Conservation (phyloP, 768 basidiomycete species). For the Tulasnella calospora region DNA sequence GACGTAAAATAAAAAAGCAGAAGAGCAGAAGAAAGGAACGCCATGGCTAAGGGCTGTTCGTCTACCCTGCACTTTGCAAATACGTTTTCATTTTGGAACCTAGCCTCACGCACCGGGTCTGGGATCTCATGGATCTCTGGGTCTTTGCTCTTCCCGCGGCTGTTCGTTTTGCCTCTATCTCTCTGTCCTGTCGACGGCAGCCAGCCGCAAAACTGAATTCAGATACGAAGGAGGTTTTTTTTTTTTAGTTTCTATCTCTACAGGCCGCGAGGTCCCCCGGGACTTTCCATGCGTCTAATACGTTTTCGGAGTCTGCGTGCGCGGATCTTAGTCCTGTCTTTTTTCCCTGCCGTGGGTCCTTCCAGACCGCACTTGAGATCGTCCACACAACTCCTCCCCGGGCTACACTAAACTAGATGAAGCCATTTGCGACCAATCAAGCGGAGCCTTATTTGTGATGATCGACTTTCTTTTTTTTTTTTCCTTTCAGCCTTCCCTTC, state of each 20-base stretch:
- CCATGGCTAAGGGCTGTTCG: background rate
- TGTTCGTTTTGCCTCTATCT: background rate
- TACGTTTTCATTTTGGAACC: background rate
- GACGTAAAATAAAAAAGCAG: background rate
- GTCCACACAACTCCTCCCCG: background rate
- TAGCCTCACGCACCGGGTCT: background rate
- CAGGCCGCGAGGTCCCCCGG: background rate
- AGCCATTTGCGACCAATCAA: background rate
- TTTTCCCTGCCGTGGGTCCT: background rate
- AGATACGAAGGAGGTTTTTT: background rate
- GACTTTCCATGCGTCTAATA: background rate
- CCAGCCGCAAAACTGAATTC: background rate
- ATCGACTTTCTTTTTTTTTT: background rate
- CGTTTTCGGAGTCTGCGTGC: background rate
- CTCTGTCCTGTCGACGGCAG: background rate
- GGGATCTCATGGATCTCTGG: background rate
- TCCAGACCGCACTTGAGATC: constrained; percentile 9
- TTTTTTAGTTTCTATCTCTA: background rate
- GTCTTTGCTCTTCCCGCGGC: background rate
- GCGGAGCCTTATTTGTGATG: constrained; percentile 10
- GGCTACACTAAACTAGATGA: background rate
- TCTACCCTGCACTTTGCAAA: background rate
- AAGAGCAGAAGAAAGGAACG: background rate
- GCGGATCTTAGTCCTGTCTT: background rate
- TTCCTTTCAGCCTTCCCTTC: background rate